phyloP scores from a whole-genome alignment of 108 stramenopile species.

The Nitzschia inconspicua region DNA sequence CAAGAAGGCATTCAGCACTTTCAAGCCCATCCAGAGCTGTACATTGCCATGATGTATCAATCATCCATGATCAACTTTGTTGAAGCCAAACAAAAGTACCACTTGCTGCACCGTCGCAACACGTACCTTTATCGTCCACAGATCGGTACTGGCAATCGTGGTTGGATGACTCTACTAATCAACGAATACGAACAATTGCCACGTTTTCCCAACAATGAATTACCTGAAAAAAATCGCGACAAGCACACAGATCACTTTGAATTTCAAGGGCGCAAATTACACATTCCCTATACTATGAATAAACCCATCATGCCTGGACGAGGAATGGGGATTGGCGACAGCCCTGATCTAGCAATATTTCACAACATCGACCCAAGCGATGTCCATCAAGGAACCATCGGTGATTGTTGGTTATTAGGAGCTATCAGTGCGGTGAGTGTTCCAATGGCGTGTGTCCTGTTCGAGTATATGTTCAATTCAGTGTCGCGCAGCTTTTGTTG shows the following conservation, averaged over 20 bases:
- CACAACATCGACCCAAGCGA: conserved; percentile 41
- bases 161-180: conserved; percentile 15
- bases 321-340: conserved; percentile 43
- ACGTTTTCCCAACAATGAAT: conserved; percentile 8
- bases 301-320: conserved; percentile 39
- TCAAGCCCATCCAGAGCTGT: conserved; percentile 15
- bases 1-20: conserved; percentile 14
- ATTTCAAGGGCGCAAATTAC: conserved; percentile 16
- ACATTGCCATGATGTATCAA: conserved; percentile 29
- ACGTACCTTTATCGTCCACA: conserved; percentile 11
- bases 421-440: conserved; percentile 33
- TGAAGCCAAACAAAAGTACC: conserved; percentile 12
- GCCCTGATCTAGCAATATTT: conserved; percentile 32
- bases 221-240: conserved; percentile 20
- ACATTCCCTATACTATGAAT: background rate
- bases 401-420: conserved; percentile 44
- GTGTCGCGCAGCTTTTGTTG: no score
- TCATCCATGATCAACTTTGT: conserved; percentile 5
- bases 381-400: conserved; percentile 38
- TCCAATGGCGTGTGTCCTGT: no score
- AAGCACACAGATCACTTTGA: conserved; percentile 24
- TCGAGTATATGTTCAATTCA: no score
- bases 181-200: conserved; percentile 15
- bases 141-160: background rate
- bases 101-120: conserved; percentile 9